Evolutionary conservation across 2,329 filamentous ascomycete genomes (phyloP), one percentile per base, ranked within the genome.

Genomic region (Mycosphaerelloides madeirae): DNA sequence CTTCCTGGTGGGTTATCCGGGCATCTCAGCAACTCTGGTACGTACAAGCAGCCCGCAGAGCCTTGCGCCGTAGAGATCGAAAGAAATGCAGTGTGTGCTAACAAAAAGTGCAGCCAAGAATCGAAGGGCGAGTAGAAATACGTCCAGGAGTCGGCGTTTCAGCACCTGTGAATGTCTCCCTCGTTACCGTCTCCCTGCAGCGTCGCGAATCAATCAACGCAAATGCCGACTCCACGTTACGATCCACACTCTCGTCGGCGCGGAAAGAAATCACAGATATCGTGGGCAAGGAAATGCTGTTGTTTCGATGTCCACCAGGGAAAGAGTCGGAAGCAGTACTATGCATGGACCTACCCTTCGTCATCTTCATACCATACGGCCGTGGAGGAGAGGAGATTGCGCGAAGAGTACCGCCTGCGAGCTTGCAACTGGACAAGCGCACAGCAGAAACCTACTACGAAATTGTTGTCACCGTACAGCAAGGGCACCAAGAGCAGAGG

Each of bases 401-500:
- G 56, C 77, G 89, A 56, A 80, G 90, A 56, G 90, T 97, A 60
- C 93, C 93, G 2, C 91, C 93, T 2, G 90, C 93, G 28, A 95
- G 88, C 55, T 69, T 98, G 59, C 87, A 95, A 66, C 76, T 98
- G 44, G 84, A 89, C 18, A 93, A 86, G 69, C 81, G 93, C 60
- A 95, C 87, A n/a, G 90, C 89, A 48, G 93, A 98, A 72, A 98
- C 93, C 35, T 95, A 78, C 65, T 98, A 97, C 71, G 93, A 98
- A 70, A 78, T 98, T 50, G 88, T 97, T 44, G 93, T 98, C 40
- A 95, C 85, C 40, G 85, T 98, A 16, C 91, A 97, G 63, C 91
- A 97, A 68, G 88, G 90, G 3, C 83, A 85, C 57, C 81, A 81
- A 58, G 81, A 87, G 50, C 88, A 96, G 69, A 88, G 87, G 68